phyloP scores from a whole-genome alignment of 257 asterid genomes.

The Cynanchum wilfordii region DNA sequence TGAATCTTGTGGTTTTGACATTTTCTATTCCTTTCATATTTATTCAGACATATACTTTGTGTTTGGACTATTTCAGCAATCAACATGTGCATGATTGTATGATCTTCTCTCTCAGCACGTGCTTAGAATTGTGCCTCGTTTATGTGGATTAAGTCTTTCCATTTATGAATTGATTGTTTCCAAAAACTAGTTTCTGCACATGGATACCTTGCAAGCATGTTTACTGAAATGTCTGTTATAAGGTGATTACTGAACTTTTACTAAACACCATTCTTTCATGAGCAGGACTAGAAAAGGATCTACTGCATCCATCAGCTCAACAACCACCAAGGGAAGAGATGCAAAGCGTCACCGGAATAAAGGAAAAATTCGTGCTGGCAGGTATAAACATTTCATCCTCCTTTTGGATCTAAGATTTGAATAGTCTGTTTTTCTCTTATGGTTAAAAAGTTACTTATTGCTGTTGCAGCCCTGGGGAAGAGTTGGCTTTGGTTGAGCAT shows the following conservation, averaged over 20 bases:
- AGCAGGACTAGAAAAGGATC: constrained; percentile 74
- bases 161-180: neutral
- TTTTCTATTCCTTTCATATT: neutral
- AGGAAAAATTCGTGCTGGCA: constrained; percentile 97
- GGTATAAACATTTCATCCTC: constrained; percentile 34
- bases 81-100: neutral
- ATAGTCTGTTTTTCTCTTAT: constrained; percentile 8
- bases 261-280: constrained; percentile 15
- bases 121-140: neutral
- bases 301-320: constrained; percentile 48
- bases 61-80: neutral
- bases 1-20: neutral
- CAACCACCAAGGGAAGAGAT: constrained; percentile 67
- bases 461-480: constrained; percentile 75
- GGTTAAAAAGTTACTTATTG: constrained; percentile 7
- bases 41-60: neutral
- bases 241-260: neutral
- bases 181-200: neutral
- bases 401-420: neutral
- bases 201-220: neutral
- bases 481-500: constrained; percentile 81
- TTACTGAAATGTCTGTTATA: neutral
- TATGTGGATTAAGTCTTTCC: neutral
- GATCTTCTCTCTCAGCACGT: neutral
- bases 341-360: constrained; percentile 62